Evolutionary conservation across 805 yeast genomes (phyloP).

Genomic region (Sungouiozyma intestinalis): DNA sequence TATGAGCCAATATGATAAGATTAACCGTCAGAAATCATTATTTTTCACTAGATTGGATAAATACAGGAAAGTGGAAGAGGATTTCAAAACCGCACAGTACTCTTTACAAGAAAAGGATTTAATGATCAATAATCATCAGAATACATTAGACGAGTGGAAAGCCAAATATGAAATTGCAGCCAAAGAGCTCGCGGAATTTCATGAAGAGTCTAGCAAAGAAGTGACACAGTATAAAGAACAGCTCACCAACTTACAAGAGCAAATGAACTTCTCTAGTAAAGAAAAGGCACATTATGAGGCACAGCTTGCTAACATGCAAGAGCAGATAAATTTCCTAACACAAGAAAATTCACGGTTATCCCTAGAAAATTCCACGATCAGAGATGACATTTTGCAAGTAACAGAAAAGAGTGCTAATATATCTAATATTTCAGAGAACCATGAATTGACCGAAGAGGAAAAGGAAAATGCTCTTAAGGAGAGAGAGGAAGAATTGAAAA

Average conservation of each 20-base stretch:
- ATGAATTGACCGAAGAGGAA: slow-evolving; percentile 10
- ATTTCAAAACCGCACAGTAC: slow-evolving; percentile 1
- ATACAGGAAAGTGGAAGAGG: slow-evolving; percentile 1
- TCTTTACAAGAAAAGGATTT: neutral
- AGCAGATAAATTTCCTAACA: neutral
- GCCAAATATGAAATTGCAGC: neutral
- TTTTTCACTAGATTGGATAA: slow-evolving; percentile 20
- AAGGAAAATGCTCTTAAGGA: slow-evolving; percentile 25
- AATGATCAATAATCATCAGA: neutral
- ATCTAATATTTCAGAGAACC: slow-evolving; percentile 3
- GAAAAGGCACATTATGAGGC: neutral
- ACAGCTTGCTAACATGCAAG: neutral
- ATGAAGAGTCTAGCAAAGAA: neutral
- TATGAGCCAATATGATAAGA: slow-evolving; percentile 49
- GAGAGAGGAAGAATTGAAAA: slow-evolving; percentile 19
- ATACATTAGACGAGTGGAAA: neutral
- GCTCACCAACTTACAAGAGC: neutral
- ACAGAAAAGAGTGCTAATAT: too few relatives aligned
- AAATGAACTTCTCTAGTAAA: neutral
- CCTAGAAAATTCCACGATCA: neutral
- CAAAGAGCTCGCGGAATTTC: neutral
- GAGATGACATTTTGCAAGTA: neutral
- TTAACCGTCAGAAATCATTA: slow-evolving; percentile 34
- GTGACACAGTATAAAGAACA: neutral
- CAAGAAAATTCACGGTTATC: neutral